Percentiles rank a stretch among this genome's conserved stretches.
These are phyloP conservation scores for Phycomyces nitens DNA, from an alignment of 192 early-diverging fungal genomes.

Conservation along the genomic window DNA sequence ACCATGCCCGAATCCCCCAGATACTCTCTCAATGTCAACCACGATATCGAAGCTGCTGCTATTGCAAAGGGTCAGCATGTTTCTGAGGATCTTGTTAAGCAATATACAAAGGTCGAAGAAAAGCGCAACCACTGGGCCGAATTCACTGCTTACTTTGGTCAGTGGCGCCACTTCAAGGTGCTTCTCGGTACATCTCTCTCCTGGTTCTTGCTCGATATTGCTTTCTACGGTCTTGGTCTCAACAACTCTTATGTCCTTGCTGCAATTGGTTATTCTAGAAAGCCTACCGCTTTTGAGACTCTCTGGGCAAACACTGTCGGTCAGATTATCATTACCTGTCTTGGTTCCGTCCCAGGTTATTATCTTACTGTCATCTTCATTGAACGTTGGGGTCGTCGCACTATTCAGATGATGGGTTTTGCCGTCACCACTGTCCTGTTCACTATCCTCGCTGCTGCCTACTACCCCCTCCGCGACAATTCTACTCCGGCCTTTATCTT, in stretches of 20 bases:
- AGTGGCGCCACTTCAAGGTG: constrained; percentile 78
- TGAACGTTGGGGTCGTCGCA: constrained; percentile 80
- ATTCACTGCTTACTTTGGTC: constrained; percentile 71
- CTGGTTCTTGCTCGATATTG: constrained; percentile 80
- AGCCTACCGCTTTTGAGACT: constrained; percentile 40
- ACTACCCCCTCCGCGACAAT: constrained; percentile 55
- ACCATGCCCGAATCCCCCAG: constrained; percentile 94
- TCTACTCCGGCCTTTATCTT: constrained; percentile 45
- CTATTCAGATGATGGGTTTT: constrained; percentile 89
- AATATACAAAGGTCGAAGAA: constrained; percentile 54
- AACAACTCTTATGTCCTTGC: constrained; percentile 67
- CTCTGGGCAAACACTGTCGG: constrained; percentile 74
- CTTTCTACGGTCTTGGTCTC: constrained; percentile 75
- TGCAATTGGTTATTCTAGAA: constrained; percentile 66
- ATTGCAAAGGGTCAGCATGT: constrained; percentile 38
- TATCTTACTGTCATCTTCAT: constrained; percentile 80
- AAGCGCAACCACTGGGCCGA: constrained; percentile 41
- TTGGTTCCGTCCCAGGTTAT: constrained; percentile 87
- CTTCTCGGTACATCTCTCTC: constrained; percentile 71
- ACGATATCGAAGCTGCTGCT: constrained; percentile 42
- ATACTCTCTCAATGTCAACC: constrained; percentile 66
- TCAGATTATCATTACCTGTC: constrained; percentile 82
- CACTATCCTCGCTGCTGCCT: constrained; percentile 60
- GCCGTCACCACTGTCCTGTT: constrained; percentile 69
- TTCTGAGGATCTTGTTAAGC: constrained; percentile 20